Conservation (phyloP, 2,329 filamentous ascomycete species). For the Sporothrix schenckii region DNA sequence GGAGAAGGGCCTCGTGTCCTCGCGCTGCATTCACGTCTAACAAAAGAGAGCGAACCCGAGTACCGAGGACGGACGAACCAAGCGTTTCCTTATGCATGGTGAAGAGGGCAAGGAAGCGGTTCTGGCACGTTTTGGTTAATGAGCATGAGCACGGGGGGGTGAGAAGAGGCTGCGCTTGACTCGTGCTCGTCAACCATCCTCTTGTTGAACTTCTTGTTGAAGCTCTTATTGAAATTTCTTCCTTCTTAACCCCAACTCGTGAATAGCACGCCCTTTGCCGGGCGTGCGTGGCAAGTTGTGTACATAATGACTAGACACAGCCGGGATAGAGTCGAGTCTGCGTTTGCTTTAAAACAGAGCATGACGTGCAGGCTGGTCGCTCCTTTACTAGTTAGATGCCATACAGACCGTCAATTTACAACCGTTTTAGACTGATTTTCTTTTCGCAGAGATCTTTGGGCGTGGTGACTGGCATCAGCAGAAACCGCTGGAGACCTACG, state of each 20-base stretch:
- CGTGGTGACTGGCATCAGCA: no score
- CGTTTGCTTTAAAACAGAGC: neutral
- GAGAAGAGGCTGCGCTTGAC: neutral
- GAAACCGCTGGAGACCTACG: no score
- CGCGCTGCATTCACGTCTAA: neutral
- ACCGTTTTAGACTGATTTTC: no score
- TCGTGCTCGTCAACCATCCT: neutral
- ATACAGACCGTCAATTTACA: no score
- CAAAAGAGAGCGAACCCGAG: neutral
- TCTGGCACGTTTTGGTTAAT: neutral
- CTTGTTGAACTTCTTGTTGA: neutral
- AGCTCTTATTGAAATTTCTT: neutral
- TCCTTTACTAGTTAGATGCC: no score
- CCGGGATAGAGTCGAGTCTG: neutral
- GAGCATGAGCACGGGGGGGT: neutral
- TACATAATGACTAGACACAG: neutral
- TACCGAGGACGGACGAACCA: neutral
- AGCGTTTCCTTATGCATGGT: neutral
- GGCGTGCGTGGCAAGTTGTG: neutral
- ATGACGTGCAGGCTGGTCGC: no score
- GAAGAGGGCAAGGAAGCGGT: neutral
- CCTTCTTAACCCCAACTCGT: neutral
- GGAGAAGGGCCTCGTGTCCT: neutral
- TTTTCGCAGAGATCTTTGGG: no score
- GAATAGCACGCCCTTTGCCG: neutral